Evolutionary conservation across 1,139 yeast species (phyloP), one percentile per base, ranked within the genome.

Genomic region (Nakaseomyces nivariensis): DNA sequence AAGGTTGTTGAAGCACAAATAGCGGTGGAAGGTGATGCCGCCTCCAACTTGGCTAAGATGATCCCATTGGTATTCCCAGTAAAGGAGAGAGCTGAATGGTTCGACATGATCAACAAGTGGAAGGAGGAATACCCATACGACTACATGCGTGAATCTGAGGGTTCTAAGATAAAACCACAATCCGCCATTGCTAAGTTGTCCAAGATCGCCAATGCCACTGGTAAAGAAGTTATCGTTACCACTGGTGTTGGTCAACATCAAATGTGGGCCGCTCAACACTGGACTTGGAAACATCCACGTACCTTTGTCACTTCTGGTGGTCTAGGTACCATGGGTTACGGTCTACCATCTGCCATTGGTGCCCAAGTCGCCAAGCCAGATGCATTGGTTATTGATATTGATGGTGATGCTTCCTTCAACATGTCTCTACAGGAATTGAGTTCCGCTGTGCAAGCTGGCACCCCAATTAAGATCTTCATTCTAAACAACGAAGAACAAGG

Each of bases 221-320:
- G 80, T 55, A 86, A 80, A 67, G 87, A 81, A 56, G 90, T 88
- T 55, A 81, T 89, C 63, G 82, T 92, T 60, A 85, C 97, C 51
- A 92, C 98, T 45, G 98, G 98, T 75, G 97, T 92, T 51, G 98
- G 98, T 54, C 98, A 92, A 76, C 98, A 92, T 77, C 98, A 92
- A 75, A 92, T 92, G 98, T 92, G 98, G 97, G 94, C 97, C 43
- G 98, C 98, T 43, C 98, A 92, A 73, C 90, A 89, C 70, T 89
- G 85, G 79, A 81, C 89, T 50, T 90, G 96, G 95, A 84, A 82
- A 54, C 73, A 79, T 57, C 97, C 97, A 60, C 80, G 97, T 70
- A 78, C 95, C 50, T 84, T 92, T 76, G 85, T 92, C 67, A 89
- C 97, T 26, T 88, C 97, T 49, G 98, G 98, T 72, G 98, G 98